These are phyloP conservation scores for Solioccasus polychromus DNA, from an alignment of 768 basidiomycete species.

Conservation along the genomic window DNA sequence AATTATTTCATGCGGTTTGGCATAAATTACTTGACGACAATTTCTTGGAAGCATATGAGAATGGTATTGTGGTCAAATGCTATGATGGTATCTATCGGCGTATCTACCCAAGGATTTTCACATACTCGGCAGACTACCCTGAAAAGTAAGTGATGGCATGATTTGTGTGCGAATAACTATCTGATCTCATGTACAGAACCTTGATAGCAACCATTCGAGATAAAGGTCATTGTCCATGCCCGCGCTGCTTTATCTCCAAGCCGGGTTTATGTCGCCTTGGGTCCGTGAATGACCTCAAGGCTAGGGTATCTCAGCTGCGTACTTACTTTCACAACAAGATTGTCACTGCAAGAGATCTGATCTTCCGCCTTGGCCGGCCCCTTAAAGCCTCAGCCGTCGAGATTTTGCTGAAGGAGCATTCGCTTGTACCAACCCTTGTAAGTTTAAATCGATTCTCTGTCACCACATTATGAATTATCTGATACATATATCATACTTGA, in stretches of 20 bases:
- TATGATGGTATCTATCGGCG: not conserved
- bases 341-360: not conserved
- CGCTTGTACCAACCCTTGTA: constrained; percentile 13
- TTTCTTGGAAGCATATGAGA: not conserved
- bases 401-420: not conserved
- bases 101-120: constrained; percentile 1
- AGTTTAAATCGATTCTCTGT: constrained; percentile 18
- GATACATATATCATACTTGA: constrained; percentile 24
- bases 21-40: not conserved
- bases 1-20: constrained; percentile 8
- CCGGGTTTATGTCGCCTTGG: constrained; percentile 15
- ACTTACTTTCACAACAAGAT: constrained; percentile 7
- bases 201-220: constrained; percentile 25
- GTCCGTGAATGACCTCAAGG: constrained; percentile 9
- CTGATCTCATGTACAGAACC: constrained; percentile 7
- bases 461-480: not conserved
- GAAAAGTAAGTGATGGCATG: not conserved
- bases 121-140: constrained; percentile 3
- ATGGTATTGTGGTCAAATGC: constrained; percentile 1
- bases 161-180: too few relatives aligned
- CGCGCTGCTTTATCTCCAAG: constrained; percentile 22
- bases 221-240: constrained; percentile 29
- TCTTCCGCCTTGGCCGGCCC: constrained; percentile 5
- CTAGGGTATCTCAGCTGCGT: not conserved
- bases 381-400: constrained; percentile 6